Percentiles rank a stretch among this genome's conserved stretches.
phyloP scores from a whole-genome alignment of 768 basidiomycete genomes.

The Lactarius tabidus region DNA sequence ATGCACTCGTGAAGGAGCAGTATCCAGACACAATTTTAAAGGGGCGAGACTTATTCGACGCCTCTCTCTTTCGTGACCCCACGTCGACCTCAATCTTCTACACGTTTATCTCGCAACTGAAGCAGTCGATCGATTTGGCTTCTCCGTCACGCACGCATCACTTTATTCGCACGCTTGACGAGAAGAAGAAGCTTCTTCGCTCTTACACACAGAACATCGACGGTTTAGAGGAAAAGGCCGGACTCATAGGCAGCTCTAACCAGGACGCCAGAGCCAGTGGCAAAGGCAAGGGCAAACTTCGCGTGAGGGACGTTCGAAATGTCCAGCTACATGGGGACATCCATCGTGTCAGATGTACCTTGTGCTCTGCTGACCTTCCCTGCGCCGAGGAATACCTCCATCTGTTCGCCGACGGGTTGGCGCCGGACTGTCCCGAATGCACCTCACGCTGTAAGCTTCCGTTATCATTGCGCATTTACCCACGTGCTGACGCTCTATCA shows the following conservation, averaged over 20 bases:
- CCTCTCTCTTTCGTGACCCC: conserved; percentile 82
- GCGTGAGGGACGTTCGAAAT: conserved; percentile 71
- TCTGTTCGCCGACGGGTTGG: conserved; percentile 61
- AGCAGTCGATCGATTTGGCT: conserved; percentile 75
- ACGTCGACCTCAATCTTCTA: conserved; percentile 88
- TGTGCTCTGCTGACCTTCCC: conserved; percentile 76
- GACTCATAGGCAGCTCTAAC: conserved; percentile 65
- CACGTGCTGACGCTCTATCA: conserved; percentile 30
- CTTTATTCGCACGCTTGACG: conserved; percentile 81
- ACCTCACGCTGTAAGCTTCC: conserved; percentile 63
- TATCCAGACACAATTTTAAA: conserved; percentile 81
- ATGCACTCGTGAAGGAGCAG: conserved; percentile 82
- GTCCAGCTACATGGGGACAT: conserved; percentile 95
- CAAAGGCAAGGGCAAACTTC: conserved; percentile 70
- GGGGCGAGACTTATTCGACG: conserved; percentile 94
- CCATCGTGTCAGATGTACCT: conserved; percentile 80
- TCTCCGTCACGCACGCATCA: conserved; percentile 81
- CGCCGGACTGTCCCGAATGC: conserved; percentile 89
- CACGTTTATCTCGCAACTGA: conserved; percentile 90
- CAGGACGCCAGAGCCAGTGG: conserved; percentile 44
- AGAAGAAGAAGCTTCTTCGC: conserved; percentile 78
- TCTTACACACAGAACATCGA: conserved; percentile 99
- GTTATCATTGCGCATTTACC: conserved; percentile 9
- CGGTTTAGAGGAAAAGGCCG: conserved; percentile 80
- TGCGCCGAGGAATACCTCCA: conserved; percentile 60